Evolutionary conservation across 1,284 basidiomycete genomes (phyloP), one percentile per base, ranked within the genome.

Genomic region (Rhodotorula sp.): DNA sequence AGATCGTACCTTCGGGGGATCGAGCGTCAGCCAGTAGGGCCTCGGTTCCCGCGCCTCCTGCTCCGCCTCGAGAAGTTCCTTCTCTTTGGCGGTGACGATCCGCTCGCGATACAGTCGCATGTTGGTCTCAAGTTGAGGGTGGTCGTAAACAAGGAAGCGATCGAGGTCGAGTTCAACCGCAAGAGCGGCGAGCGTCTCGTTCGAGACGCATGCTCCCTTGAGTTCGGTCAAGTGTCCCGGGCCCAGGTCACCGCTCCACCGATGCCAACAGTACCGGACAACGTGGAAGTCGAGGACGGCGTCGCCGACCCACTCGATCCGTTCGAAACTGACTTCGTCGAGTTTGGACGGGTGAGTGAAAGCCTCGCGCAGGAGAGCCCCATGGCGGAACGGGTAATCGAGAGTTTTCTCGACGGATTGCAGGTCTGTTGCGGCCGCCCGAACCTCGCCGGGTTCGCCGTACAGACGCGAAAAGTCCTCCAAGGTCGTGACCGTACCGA

Each of bases 1-100:
- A 34, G 89, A 90, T 6, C 90, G 90, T 34, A 91, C 64, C 84
- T 92, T 92, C 0, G 91, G 91, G 54, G 89, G 85, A 61, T 90
- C 87, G 47, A 89, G 80, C 46, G 88, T 87, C 16, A 87, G 82
- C 91, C 91, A 93, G 80, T 89, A 91, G 78, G 91, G 90, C 5
- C 87, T 86, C 16, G 85, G 85, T 46, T 80, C 72, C 68, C 87
- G 80, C 15, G 81, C 81, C 79, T 90, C 89, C 62, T 49, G 20
- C 61, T 77, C 79, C 0, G 86, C 87, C 51, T 81, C 74, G 56
- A 80, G 78, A 72, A 86, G 84, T 80, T 90, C 89, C 68, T 84
- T 80, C 31, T 80, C 74, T 76, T 85, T 85, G 67, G 83, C 85
- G 48, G 77, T 79, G 59, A 83, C 82, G 14, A 92, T 78, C 62